Base-by-base conservation (phyloP, 2,329 filamentous ascomycete genomes). In the Incumbomyces lentus region DNA sequence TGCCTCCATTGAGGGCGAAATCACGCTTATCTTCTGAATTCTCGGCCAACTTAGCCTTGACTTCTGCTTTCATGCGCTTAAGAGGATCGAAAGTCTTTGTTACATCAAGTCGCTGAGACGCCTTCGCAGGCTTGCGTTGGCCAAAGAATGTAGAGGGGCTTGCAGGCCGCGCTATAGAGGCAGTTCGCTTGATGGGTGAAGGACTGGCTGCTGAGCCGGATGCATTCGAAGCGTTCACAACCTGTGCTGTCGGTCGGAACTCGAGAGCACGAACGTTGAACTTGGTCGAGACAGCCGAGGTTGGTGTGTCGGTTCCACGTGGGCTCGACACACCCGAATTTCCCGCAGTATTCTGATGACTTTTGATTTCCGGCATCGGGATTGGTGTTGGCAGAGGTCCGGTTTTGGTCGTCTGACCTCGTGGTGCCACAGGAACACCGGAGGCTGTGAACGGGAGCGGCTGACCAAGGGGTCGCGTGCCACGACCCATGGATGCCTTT, bases 171-270 rank as follows among this genome's bases (percentile, higher is more conserved):
- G 69, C 72, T 31, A 69, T 61, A 40, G 70, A 66, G 37, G 59
- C 66, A 40, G 64, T 65, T 46, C 75, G 82, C 55, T 74, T 73
- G 53, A 69, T 69, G 1, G 82, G 78, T 30, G 76, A 75, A 26
- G 87, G 86, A 59, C 84, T 93, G 2, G 85, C 86, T 31, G 78
- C 74, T 39, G 77, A 73, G 60, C 82, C 86, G 37, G 69, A 68
- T 39, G 70, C 63, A 37, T 64, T 67, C 14, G 73, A 71, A 68
- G 85, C 90, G 55, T 81, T 90, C 66, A 98, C 96, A 1, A 82
- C 74, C 37, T 78, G 76, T 0, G 89, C 88, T 51, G 83, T 83
- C 14, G 90, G 92, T 53, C 84, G 81, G 67, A 95, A 96, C 59
- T 95, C 88, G 60, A 74, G 67, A 1, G 79, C 79, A 44, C 73